Conservation (phyloP, 306 rosid genomes). For the Rubus idaeus region DNA sequence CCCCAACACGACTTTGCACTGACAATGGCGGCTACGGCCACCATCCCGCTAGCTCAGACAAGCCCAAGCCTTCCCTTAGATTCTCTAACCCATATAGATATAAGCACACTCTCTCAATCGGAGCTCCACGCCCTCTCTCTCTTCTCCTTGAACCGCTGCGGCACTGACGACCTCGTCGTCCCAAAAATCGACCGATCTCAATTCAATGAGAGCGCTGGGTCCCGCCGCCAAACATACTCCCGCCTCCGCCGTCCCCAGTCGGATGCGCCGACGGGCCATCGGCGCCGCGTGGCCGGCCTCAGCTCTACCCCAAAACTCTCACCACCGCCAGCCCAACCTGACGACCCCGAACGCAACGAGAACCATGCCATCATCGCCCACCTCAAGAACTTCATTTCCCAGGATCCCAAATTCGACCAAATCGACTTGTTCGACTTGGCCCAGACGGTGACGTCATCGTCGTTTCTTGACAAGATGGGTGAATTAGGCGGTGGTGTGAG, state of each 20-base stretch:
- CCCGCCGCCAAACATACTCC: constrained; percentile 82
- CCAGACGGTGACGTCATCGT: background rate
- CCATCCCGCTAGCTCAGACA: background rate
- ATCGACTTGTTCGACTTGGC: constrained; percentile 36
- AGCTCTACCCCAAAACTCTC: constrained; percentile 42
- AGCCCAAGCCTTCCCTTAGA: constrained; percentile 20
- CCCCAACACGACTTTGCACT: too few relatives aligned
- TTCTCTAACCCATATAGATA: constrained; percentile 43
- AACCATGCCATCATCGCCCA: constrained; percentile 58
- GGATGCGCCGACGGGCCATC: constrained; percentile 44
- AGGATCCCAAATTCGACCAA: constrained; percentile 66
- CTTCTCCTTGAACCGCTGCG: constrained; percentile 33
- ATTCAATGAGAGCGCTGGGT: constrained; percentile 79
- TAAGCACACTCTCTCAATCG: constrained; percentile 60
- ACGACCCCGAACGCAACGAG: constrained; percentile 47
- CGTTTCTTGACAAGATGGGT: background rate
- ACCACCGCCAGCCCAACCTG: constrained; percentile 34
- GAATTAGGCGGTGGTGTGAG: constrained; percentile 25
- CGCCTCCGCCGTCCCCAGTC: constrained; percentile 43
- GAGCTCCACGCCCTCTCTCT: constrained; percentile 71
- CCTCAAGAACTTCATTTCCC: constrained; percentile 53
- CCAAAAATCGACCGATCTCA: constrained; percentile 66
- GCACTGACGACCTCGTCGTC: constrained; percentile 32
- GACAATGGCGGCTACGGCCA: background rate
- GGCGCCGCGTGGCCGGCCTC: constrained; percentile 56